Evolutionary conservation across 495 filamentous ascomycete genomes (phyloP), one percentile per base, ranked within the genome.

Genomic region (Xylaria acuta): DNA sequence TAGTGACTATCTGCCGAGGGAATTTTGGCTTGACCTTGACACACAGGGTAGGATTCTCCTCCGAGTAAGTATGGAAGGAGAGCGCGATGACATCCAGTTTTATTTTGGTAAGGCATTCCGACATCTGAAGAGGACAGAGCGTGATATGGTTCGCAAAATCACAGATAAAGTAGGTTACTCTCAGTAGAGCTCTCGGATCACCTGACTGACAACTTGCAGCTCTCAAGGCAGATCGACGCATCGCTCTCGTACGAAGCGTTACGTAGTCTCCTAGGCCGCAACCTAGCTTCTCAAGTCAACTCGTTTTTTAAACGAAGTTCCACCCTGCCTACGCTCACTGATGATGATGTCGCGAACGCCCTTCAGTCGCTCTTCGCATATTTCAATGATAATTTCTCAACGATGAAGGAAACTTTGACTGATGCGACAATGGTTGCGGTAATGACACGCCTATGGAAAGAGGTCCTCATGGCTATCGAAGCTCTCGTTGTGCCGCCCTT

Each of bases 391-490:
- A 99, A 99, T 77, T 99, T 99, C 77, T 95, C 94, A 47, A 98
- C 97, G 77, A 96, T 99, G 93, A 97, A 98, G 82, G 90, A 94
- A 80, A 97, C 95, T 1, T 86, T 99, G 38, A 98, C 97, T 2
- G 91, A 92, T 43, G 89, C 93, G 64, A 95, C 97, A 58, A 97
- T 99, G 96, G 88, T 92, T 70, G 93, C 94, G 81, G 95, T 99
- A 70, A 99, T 99, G 97, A 96, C 94, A 32, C 90, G 97, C 49
- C 81, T 99, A 18, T 99, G 97, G 97, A 99, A 99, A 80, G 97
- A 98, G 81, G 94, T 97, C 12, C 86, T 99, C 5, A 89, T 92
- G 41, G 97, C 95, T 1, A 92, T 98, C 71, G 97, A 99, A 81
- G 87, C 88, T 18, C 85, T 99, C 5, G 86, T 99, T 56, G 95